phyloP scores from a whole-genome alignment of 2,329 filamentous ascomycete genomes.

The Xylaria sp. region DNA sequence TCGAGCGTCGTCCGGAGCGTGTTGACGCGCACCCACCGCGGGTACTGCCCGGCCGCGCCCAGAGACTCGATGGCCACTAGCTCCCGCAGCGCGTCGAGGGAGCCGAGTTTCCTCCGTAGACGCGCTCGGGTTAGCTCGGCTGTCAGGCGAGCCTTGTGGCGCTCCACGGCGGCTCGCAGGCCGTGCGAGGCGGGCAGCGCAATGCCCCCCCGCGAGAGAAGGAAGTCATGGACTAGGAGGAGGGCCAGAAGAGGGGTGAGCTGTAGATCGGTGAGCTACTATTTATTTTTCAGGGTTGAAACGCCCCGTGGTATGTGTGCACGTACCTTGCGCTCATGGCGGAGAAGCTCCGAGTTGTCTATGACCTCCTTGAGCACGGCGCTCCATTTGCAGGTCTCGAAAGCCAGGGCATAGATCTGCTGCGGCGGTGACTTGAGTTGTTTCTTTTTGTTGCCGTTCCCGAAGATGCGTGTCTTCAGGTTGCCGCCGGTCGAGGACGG shows the following conservation, averaged over 20 bases:
- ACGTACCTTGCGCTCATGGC: conserved; percentile 80
- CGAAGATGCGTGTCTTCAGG: conserved; percentile 83
- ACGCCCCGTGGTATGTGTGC: background rate
- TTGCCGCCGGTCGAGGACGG: conserved; percentile 74
- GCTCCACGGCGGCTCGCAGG: conserved; percentile 73
- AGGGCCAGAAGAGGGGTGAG: conserved; percentile 80
- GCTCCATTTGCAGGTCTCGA: conserved; percentile 92
- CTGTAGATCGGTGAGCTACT: conserved; percentile 52
- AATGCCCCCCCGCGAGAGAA: conserved; percentile 82
- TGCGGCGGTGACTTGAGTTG: conserved; percentile 76
- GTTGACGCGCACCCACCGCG: conserved; percentile 93
- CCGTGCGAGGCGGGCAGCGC: conserved; percentile 81
- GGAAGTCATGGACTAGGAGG: conserved; percentile 83
- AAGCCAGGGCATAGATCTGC: conserved; percentile 85
- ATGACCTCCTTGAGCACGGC: conserved; percentile 85
- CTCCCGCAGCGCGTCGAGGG: conserved; percentile 68
- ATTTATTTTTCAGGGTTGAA: background rate
- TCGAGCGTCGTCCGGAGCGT: conserved; percentile 73
- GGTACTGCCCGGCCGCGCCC: conserved; percentile 62
- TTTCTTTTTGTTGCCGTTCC: conserved; percentile 60
- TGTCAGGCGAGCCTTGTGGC: conserved; percentile 79
- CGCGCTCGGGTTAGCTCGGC: conserved; percentile 84
- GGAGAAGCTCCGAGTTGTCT: conserved; percentile 76
- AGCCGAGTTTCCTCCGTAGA: conserved; percentile 71
- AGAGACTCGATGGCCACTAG: conserved; percentile 60